Percentiles rank a stretch among this genome's conserved stretches.
Evolutionary conservation across 495 filamentous ascomycete species (phyloP).

Genomic region (Xylaria sp.): DNA sequence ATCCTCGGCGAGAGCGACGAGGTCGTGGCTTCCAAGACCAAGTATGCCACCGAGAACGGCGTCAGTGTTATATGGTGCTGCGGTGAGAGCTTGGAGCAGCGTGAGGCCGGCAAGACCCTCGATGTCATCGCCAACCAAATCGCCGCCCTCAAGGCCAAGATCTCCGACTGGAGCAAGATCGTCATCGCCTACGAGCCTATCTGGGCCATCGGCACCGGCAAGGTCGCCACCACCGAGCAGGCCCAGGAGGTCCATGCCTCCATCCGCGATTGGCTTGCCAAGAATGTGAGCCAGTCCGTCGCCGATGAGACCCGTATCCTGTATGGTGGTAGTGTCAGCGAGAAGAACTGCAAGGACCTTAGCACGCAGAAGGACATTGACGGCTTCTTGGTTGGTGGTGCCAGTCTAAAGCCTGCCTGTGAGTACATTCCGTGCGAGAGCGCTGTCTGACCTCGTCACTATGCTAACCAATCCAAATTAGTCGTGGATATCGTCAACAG

Average conservation of each 20-base stretch:
- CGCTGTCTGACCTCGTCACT: not conserved
- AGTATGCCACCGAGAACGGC: slow-evolving; percentile 85
- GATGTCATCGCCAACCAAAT: slow-evolving; percentile 87
- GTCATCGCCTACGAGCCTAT: slow-evolving; percentile 99
- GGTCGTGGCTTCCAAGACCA: slow-evolving; percentile 91
- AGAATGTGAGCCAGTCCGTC: slow-evolving; percentile 72
- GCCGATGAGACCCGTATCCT: slow-evolving; percentile 85
- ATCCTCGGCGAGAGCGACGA: slow-evolving; percentile 84
- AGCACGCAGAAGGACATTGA: slow-evolving; percentile 93
- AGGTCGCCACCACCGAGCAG: slow-evolving; percentile 92
- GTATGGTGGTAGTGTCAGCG: slow-evolving; percentile 94
- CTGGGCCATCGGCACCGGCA: slow-evolving; percentile 98
- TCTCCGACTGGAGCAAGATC: slow-evolving; percentile 88
- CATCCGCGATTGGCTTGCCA: slow-evolving; percentile 86
- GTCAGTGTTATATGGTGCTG: slow-evolving; percentile 93
- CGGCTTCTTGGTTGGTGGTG: slow-evolving; percentile 97
- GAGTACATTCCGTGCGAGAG: slow-evolving; percentile 50
- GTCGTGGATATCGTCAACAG: slow-evolving; percentile 69
- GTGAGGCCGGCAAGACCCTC: slow-evolving; percentile 85
- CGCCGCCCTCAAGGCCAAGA: slow-evolving; percentile 68
- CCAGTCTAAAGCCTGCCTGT: slow-evolving; percentile 98
- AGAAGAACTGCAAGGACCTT: slow-evolving; percentile 97
- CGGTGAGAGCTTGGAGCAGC: slow-evolving; percentile 92
- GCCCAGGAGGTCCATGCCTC: slow-evolving; percentile 94
- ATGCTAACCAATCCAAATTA: slow-evolving; percentile 42